These are phyloP conservation scores for Schizochytrium sp. DNA, from an alignment of 108 stramenopile genomes.

Conservation along the genomic window DNA sequence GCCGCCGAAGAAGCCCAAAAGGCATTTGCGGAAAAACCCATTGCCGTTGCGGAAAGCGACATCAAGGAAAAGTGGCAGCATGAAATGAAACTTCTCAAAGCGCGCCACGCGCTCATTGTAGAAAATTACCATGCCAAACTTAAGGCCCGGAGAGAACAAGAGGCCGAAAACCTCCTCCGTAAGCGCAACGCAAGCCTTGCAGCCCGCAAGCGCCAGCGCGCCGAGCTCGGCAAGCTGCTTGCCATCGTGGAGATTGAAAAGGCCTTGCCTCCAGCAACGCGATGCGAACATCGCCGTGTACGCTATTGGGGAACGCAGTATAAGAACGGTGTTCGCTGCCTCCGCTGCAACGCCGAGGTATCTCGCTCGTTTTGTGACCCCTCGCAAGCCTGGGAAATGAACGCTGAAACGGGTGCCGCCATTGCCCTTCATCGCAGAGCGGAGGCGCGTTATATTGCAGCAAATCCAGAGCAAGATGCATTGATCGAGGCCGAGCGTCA, in stretches of 20 bases:
- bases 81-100: not conserved
- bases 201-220: not conserved
- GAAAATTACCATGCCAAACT: not conserved
- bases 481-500: not conserved
- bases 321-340: not conserved
- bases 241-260: not conserved
- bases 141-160: not conserved
- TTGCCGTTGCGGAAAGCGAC: not conserved
- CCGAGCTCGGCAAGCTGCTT: not conserved
- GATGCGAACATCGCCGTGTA: not conserved
- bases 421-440: not conserved
- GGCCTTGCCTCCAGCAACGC: not conserved
- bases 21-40: not conserved
- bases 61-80: not conserved
- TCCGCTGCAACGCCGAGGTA: not conserved
- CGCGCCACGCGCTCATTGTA: not conserved
- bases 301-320: conserved; percentile 4
- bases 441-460: not conserved
- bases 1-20: not conserved
- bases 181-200: no score
- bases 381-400: not conserved
- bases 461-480: not conserved
- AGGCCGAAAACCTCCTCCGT: not conserved
- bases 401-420: not conserved
- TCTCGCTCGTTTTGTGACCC: not conserved